Evolutionary conservation across 345 rosid species (phyloP), one percentile per base, ranked within the genome.

Genomic region (Ricinus communis): DNA sequence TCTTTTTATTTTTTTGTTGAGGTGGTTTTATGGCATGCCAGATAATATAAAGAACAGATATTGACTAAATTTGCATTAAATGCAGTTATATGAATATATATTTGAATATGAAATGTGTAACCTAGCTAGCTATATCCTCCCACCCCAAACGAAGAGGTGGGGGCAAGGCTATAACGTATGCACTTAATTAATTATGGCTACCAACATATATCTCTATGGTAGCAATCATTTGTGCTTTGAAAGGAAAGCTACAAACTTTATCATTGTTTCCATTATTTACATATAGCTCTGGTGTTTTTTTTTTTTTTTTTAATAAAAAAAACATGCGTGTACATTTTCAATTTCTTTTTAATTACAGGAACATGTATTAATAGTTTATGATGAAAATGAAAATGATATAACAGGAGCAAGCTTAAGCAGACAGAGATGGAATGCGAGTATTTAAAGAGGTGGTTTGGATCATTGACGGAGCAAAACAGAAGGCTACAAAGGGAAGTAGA

Each of bases 371-470:
- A n/a, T n/a, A n/a, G n/a, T 33, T 33, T 33, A 33, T 33, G 38
- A 33, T 6, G 38, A 33, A 6, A 33, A 33, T 33, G 6, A 33
- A 33, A 33, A 33, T 33, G 38, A 33, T 33, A 6, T 46, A 27
- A 28, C 28, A 95, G 99, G 92, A 88, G 97, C 85, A 95, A 95
- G 83, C 70, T 90, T 81, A 95, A 92, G 82, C 99, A 95, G 79
- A 95, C 97, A 21, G 99, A 92, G 74, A 85, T 91, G 85, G 99
- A 95, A 77, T 95, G 97, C 45, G 97, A 92, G 80, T 89, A 88
- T 79, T 70, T 95, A 72, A 95, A 90, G 84, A 85, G 97, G 75
- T 90, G 99, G 95, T 95, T 90, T 63, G 93, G 91, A 36, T 88
- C 97, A 22, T 63, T 95, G 64, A 95, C 97, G 0, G 99, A 92